Base-by-base conservation (phyloP, 306 rosid species). In the Cucumis melo region DNA sequence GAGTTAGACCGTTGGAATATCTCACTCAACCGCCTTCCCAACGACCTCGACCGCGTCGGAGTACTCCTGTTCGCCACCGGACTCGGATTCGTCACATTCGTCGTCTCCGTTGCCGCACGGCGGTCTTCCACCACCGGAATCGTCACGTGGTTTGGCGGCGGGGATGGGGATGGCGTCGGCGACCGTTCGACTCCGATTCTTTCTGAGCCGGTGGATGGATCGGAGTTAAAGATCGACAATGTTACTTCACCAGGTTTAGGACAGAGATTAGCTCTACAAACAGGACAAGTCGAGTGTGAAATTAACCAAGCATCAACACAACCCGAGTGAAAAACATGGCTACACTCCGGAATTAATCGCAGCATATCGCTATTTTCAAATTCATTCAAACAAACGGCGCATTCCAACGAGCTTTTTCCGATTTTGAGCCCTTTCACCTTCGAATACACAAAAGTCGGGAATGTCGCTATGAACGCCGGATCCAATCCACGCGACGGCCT, bases 311-410 rank as follows among this genome's bases (percentile, higher is more conserved):
- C 85, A 77, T 94, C 99, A 51, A 94, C 81, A 70, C 99, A 94
- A 4, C 80, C 86, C 0, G 88, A 62, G 80, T 94, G 99, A 81
- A 94, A 94, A 60, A 92, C 97, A 78, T 94, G 99, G 82, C 85
- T 87, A 54, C 99, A 94, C 19, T 84, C 83, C 9, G 97, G 97
- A 27, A 94, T 84, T 73, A 94, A 89, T 84, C 99, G 99, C 89
- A 94, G 90, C 80, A 88, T 89, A 79, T 94, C 99, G 1, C 85
- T 78, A 46, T 85, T 92, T 41, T 89, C 81, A 55, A 94, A 94
- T 57, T 90, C 99, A 83, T 84, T 90, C 16, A 94, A 74, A 80
- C 99, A 94, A 14, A 94, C 96, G n/a, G 97, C 99, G 78, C 99
- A 94, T 78, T 92, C 96, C 5, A 94, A 85, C 14, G 96, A 21